Evolutionary conservation across 805 yeast species (phyloP).

Genomic region (Candida maris): DNA sequence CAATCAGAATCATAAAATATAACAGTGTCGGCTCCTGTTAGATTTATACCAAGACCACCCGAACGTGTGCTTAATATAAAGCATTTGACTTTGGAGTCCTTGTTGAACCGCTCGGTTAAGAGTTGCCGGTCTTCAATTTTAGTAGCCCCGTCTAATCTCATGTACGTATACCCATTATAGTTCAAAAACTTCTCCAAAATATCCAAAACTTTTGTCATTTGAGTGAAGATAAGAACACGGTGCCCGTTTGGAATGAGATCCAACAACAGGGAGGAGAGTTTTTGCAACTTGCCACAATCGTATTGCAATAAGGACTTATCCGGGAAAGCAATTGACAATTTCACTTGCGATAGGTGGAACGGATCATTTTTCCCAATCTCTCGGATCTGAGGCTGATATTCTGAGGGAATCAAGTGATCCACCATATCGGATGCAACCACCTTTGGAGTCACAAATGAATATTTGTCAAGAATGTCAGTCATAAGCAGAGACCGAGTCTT

Average conservation of each 20-base stretch:
- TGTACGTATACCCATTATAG: slow-evolving; percentile 88
- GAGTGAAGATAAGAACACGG: slow-evolving; percentile 92
- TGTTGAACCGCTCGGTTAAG: slow-evolving; percentile 87
- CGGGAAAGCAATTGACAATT: slow-evolving; percentile 90
- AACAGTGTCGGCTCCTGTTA: slow-evolving; percentile 98
- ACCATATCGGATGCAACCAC: slow-evolving; percentile 75
- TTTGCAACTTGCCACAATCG: slow-evolving; percentile 96
- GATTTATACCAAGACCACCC: slow-evolving; percentile 95
- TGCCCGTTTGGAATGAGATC: slow-evolving; percentile 84
- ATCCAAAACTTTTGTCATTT: slow-evolving; percentile 96
- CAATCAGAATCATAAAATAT: slow-evolving; percentile 97
- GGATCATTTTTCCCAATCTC: slow-evolving; percentile 38
- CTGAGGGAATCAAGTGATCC: slow-evolving; percentile 44
- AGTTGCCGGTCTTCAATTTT: slow-evolving; percentile 95
- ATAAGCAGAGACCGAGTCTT: slow-evolving; percentile 37
- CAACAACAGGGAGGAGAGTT: slow-evolving; percentile 68
- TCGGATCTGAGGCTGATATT: slow-evolving; percentile 27
- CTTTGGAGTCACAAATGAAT: slow-evolving; percentile 83
- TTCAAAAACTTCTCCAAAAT: slow-evolving; percentile 89
- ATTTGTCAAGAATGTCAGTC: slow-evolving; percentile 60
- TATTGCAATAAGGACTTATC: slow-evolving; percentile 88
- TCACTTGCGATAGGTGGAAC: slow-evolving; percentile 80
- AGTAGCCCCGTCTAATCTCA: slow-evolving; percentile 97
- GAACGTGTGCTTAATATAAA: slow-evolving; percentile 93
- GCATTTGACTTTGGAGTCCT: slow-evolving; percentile 80